Base-by-base conservation (phyloP, 768 basidiomycete genomes). In the Podaxis sp. region DNA sequence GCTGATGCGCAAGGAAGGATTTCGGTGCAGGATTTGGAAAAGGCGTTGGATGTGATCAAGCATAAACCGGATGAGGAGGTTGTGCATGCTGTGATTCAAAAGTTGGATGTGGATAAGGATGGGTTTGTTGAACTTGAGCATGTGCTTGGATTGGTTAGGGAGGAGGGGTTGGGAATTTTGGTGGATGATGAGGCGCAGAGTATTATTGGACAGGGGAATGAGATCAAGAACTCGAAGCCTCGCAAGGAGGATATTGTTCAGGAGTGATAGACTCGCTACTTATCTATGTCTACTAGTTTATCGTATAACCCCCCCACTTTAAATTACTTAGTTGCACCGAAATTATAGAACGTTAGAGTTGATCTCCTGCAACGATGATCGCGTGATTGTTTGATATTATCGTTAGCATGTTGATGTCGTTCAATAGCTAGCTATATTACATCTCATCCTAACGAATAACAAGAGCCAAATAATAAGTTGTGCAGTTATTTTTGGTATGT, bases 161-260 rank as follows among this genome's bases (percentile, higher is more conserved):
- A 97, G 76, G 92, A 95, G 67, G 93, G 93, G 13, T 76, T 96
- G 24, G 90, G 93, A 62, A 90, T 92, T 44, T 82, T 95, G 41
- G 78, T 96, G 57, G 94, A 94, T 68, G 93, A 93, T 67, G 89
- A 90, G 63, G 93, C 90, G 2, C 85, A 91, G 75, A 85, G 86
- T 11, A 80, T 96, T 66, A 86, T 96, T 48, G 89, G 92, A 33
- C 91, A 93, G 73, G 89, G 93, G 33, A 84, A 81, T 59, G 93
- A 96, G 74, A 81, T 96, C 64, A 89, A 89, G 75, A 86, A 89
- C 68, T 82, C 84, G 24, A 84, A 80, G 71, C 93, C 95, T n/a
- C 86, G 93, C 73, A 95, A 96, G 77, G 96, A 97, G 79, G 96
- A 99, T 73, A 96, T 98, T 67, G 87, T 97, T 44, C 88, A 91